Conservation (phyloP, 192 early-diverging fungal genomes). For the Diversispora eburnea region DNA sequence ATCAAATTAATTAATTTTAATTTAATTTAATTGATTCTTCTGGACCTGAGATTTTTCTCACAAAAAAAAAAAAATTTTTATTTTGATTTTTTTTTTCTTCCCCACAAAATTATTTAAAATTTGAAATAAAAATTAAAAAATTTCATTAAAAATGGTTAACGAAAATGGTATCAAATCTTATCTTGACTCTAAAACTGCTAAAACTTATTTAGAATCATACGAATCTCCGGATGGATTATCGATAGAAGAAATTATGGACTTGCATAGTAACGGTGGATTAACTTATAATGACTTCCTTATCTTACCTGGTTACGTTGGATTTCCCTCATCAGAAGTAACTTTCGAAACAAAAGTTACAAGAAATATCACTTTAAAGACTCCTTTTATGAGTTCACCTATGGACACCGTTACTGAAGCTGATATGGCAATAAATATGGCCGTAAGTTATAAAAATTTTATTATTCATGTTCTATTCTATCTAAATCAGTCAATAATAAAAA, state of each 20-base stretch:
- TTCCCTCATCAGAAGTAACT: slow-evolving; percentile 73
- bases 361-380: slow-evolving; percentile 87
- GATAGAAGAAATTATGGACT: slow-evolving; percentile 80
- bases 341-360: slow-evolving; percentile 87
- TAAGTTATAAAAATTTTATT: slow-evolving; percentile 41
- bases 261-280: slow-evolving; percentile 75
- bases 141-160: not conserved
- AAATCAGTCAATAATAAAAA: too few species aligned
- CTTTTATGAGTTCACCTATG: slow-evolving; percentile 95
- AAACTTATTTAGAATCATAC: slow-evolving; percentile 32
- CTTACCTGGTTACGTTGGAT: slow-evolving; percentile 94
- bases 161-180: not conserved
- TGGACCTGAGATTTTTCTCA: too few species aligned
- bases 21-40: too few species aligned
- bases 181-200: slow-evolving; percentile 36
- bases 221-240: slow-evolving; percentile 74
- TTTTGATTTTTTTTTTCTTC: too few species aligned
- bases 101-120: too few species aligned
- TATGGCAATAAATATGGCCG: slow-evolving; percentile 98
- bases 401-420: slow-evolving; percentile 97
- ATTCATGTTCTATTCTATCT: too few species aligned
- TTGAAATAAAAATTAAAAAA: too few species aligned
- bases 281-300: slow-evolving; percentile 99
- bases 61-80: too few species aligned
- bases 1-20: too few species aligned